Evolutionary conservation across 768 basidiomycete species (phyloP).

Genomic region (Vishniacozyma victoriae): DNA sequence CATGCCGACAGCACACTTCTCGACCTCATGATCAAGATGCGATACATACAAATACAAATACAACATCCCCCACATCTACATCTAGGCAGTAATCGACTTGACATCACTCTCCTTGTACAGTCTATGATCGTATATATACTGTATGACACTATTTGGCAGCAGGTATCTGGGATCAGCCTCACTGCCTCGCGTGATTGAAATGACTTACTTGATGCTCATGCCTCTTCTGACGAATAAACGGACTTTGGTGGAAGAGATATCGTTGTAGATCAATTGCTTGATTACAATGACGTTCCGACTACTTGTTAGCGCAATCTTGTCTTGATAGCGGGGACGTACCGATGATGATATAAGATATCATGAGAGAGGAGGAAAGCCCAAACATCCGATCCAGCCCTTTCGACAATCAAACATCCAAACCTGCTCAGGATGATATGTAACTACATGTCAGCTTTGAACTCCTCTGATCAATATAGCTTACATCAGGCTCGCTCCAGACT

Average conservation of each 20-base stretch:
- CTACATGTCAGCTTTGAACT: constrained; percentile 50
- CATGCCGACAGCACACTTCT: no score
- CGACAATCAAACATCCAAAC: constrained; percentile 91
- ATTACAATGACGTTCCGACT: constrained; percentile 83
- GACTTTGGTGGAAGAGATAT: constrained; percentile 90
- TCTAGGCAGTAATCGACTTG: constrained; percentile 18
- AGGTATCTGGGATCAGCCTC: constrained; percentile 60
- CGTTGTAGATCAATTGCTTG: constrained; percentile 91
- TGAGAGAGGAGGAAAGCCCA: constrained; percentile 52
- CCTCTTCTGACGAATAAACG: constrained; percentile 52
- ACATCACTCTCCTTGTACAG: constrained; percentile 47
- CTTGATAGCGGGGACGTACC: constrained; percentile 29
- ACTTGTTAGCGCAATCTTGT: constrained; percentile 51
- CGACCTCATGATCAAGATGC: no score
- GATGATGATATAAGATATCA: constrained; percentile 51
- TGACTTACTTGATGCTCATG: constrained; percentile 51
- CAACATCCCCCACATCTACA: no score
- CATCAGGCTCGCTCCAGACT: constrained; percentile 92
- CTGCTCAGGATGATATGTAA: constrained; percentile 92
- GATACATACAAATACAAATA: no score
- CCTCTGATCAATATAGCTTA: constrained; percentile 50
- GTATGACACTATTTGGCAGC: constrained; percentile 80
- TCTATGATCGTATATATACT: constrained; percentile 84
- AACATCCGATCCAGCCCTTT: constrained; percentile 87
- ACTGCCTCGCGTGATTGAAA: neutral